Base-by-base conservation (phyloP, 495 filamentous ascomycete species). In the Penicillium cosmopolitanum region DNA sequence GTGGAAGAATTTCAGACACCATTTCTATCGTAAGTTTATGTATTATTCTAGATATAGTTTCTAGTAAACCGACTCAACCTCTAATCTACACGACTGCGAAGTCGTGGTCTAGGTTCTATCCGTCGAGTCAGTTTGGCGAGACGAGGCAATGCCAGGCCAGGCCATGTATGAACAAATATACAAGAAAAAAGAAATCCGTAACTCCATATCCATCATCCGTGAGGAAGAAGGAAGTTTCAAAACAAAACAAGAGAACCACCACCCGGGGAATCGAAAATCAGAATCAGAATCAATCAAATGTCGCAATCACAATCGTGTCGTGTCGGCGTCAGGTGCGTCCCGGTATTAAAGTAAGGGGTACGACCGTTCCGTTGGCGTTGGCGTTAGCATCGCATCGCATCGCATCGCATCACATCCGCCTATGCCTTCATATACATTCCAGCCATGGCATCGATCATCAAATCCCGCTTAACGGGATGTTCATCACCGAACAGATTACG, bases 261-360 rank as follows among this genome's bases (percentile, higher is more conserved):
- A 36, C 34, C 48, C 44, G 57, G 57, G 57, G 51, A 56, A 57
- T 57, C 64, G 46, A 43, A 52, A 52, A 34, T 55, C n/a, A 15
- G 5, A 43, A 43, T 6, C 11, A 43, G 40, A 63, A 51, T 61
- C 59, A 23, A 23, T 23, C 28, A 31, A 61, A 33, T 40, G 53
- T 51, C 52, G 59, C 50, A 59, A 58, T 63, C 55, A 62, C 57
- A 57, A 61, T 67, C 62, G 57, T 66, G 56, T 66, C 60, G 56
- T 63, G 53, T 68, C 63, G 64, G 36, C 50, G 55, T 50, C 21
- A 48, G 23, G 44, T 42, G 8, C 35, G 23, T 51, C 56, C 56
- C 33, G 25, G 36, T 58, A 35, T 58, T 35, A 19, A 16, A 36
- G 56, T 7, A 25, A 8, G 6, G 21, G 12, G 21, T 34, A 34